A percentile compares a stretch with the other conserved stretches of the same genome.
Conservation (phyloP, 2,329 filamentous ascomycete genomes). For the Lojkania enalia region DNA sequence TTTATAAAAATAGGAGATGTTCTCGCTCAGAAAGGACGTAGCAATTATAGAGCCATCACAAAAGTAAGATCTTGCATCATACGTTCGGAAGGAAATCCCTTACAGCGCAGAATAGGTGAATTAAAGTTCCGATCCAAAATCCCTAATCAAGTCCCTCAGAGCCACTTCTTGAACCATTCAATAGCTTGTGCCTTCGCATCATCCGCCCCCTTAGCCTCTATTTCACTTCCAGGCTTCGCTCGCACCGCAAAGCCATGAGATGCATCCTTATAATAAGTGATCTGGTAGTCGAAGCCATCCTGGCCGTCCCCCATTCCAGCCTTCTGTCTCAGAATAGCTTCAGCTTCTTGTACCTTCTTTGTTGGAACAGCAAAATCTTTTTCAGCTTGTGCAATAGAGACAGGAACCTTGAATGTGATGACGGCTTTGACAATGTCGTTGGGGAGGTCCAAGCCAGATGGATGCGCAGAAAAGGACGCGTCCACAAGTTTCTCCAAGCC, state of each 20-base stretch:
- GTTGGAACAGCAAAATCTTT: constrained; percentile 22
- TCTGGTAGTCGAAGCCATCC: constrained; percentile 20
- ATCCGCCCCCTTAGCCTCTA: constrained; percentile 22
- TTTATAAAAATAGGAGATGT: no score
- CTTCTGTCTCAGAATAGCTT: constrained; percentile 19
- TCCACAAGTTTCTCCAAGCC: constrained; percentile 14
- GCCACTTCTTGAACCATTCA: constrained; percentile 28
- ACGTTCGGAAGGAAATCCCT: no score
- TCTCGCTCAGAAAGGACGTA: no score
- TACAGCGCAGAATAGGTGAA: no score
- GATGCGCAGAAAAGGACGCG: constrained; percentile 18
- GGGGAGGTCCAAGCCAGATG: constrained; percentile 11
- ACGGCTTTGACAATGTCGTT: constrained; percentile 19
- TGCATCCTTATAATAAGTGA: constrained; percentile 23
- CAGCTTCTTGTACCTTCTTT: constrained; percentile 17
- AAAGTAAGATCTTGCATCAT: no score
- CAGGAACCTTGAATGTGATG: constrained; percentile 17
- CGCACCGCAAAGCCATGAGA: constrained; percentile 32
- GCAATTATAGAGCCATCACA: no score
- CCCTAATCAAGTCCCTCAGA: no score
- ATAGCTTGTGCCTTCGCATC: constrained; percentile 27
- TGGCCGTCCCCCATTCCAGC: constrained; percentile 19
- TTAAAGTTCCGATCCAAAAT: no score
- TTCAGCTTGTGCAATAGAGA: constrained; percentile 22
- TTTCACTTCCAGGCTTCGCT: constrained; percentile 21